A percentile compares a stretch with the other conserved stretches of the same genome.
These are phyloP conservation scores for Globisporangium recalcitrans DNA, from an alignment of 352 stramenopile species.

Conservation along the genomic window DNA sequence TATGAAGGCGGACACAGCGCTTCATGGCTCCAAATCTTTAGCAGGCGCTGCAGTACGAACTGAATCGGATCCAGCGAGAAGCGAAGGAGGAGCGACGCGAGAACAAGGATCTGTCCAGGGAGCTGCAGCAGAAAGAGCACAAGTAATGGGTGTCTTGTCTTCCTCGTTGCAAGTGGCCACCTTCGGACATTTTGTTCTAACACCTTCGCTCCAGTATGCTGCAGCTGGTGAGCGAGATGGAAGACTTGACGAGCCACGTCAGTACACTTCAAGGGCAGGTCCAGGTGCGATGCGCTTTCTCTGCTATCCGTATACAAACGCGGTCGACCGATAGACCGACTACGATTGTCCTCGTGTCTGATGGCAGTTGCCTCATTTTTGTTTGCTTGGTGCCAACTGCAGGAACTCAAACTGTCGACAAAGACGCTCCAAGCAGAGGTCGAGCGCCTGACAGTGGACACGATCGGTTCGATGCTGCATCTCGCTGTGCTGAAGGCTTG, in stretches of 20 bases:
- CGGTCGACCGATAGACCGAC: too few relatives aligned
- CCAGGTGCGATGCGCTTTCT: slow-evolving; percentile 24
- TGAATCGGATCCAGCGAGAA: slow-evolving; percentile 28
- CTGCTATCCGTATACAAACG: slow-evolving; percentile 21
- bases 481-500: not conserved
- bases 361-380: too few relatives aligned
- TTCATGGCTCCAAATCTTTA: slow-evolving; percentile 3
- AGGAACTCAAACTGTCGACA: slow-evolving; percentile 35
- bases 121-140: slow-evolving; percentile 36
- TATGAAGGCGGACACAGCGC: not conserved
- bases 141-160: too few relatives aligned
- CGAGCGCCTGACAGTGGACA: slow-evolving; percentile 26
- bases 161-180: too few relatives aligned
- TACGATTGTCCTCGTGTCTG: too few relatives aligned
- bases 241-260: slow-evolving; percentile 31
- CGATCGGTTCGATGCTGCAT: slow-evolving; percentile 25
- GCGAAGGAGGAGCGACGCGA: slow-evolving; percentile 24
- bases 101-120: slow-evolving; percentile 28
- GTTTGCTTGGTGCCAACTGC: not conserved
- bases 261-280: slow-evolving; percentile 43
- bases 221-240: slow-evolving; percentile 27
- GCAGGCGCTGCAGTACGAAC: slow-evolving; percentile 28
- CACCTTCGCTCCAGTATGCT: too few relatives aligned
- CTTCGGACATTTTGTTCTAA: not conserved
- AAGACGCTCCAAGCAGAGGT: slow-evolving; percentile 32